phyloP scores from a whole-genome alignment of 495 filamentous ascomycete species.

The Immersiella caudata region DNA sequence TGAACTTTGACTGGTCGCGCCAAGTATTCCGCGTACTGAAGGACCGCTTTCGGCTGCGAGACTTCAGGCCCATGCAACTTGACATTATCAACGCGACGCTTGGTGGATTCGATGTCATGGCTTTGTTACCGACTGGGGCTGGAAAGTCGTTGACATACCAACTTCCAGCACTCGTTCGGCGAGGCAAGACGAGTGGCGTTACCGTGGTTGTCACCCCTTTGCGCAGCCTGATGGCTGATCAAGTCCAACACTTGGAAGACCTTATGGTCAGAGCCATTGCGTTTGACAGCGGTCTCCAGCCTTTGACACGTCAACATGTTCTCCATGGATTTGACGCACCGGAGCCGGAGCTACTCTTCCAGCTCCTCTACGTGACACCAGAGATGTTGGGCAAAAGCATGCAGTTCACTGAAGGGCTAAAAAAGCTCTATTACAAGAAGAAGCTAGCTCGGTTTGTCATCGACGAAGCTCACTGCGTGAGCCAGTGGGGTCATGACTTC shows the following conservation, averaged over 20 bases:
- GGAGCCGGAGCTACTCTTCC: constrained; percentile 67
- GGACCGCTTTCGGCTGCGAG: constrained; percentile 77
- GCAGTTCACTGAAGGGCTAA: constrained; percentile 61
- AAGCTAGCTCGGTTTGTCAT: constrained; percentile 90
- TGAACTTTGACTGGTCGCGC: constrained; percentile 72
- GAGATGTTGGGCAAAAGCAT: constrained; percentile 90
- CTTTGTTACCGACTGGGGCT: constrained; percentile 96
- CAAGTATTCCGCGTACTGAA: constrained; percentile 79
- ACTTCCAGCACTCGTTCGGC: constrained; percentile 80
- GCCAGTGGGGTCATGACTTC: constrained; percentile 99
- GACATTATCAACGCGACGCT: constrained; percentile 95
- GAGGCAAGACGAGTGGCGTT: constrained; percentile 79
- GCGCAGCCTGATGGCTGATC: constrained; percentile 94
- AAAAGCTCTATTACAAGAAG: constrained; percentile 61
- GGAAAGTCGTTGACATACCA: constrained; percentile 98
- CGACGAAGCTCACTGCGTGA: constrained; percentile 97
- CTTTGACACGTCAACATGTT: constrained; percentile 60
- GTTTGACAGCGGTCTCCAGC: constrained; percentile 72
- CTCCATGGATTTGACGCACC: constrained; percentile 59
- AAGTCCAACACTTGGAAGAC: constrained; percentile 77
- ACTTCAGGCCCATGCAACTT: constrained; percentile 89
- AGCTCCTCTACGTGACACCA: constrained; percentile 91
- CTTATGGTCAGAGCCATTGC: constrained; percentile 75
- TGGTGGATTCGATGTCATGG: constrained; percentile 82
- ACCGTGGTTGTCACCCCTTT: constrained; percentile 95